Base-by-base conservation (phyloP, 2,329 filamentous ascomycete genomes). In the Ramularia collo-cygni region DNA sequence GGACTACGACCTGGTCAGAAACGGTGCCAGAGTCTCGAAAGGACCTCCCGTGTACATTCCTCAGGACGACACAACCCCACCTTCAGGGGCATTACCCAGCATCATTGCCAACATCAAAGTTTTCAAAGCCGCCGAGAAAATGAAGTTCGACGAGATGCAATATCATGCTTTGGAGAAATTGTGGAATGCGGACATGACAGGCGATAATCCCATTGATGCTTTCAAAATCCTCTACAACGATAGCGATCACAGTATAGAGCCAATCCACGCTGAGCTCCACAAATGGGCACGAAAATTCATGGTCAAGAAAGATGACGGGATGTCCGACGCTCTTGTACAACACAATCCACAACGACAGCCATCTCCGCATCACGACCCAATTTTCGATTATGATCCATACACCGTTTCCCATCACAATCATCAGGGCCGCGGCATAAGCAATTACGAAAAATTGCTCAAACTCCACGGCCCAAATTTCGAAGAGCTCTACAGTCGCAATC, bases 121-220 rank as follows among this genome's bases (percentile, higher is more conserved):
- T 14, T 59, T 62, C 49, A 62, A 62, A 42, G 46, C 63, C 4
- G 63, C 59, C 8, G 48, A 45, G 18, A 40, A 45, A 2, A 56
- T 65, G 44, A 52, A 56, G 14, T 66, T 67, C 39, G 51, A 56
- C 10, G 65, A 68, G 32, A 51, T 66, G 26, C 55, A 57, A 26
- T 42, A 34, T 1, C 52, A 62, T 19, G 59, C 62, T 4, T 46
- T 68, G 7, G 34, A 55, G 1, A 53, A 62, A 2, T 48, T 68
- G 28, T 59, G 59, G 37, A 35, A 45, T 0, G 55, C 62, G 27
- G 45, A 48, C 10, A 42, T 51, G 27, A 60, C 60, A 2, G 43
- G 48, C 19, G 62, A 66, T 37, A 58, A 66, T 34, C 63, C 64
- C 8, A 52, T 68, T 17, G 41, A 35, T 5, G 41, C 60, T 0